phyloP scores from a whole-genome alignment of 371 early-diverging fungal species.

The Mucor piriformis region DNA sequence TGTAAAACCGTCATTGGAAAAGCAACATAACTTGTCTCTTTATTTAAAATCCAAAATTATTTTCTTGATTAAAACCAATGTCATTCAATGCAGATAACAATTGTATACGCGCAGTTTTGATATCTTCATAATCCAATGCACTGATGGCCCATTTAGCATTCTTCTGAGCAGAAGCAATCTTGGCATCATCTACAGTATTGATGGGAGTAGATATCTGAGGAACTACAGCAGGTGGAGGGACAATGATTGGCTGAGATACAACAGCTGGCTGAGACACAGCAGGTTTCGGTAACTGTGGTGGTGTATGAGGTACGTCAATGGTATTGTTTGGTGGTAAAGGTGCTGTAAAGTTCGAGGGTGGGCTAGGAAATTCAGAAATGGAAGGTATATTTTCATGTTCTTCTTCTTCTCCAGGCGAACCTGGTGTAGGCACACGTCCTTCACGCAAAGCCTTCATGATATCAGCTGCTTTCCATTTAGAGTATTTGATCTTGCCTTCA shows the following conservation, averaged over 20 bases:
- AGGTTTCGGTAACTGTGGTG: constrained; percentile 45
- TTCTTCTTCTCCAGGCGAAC: constrained; percentile 55
- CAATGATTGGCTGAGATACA: constrained; percentile 4
- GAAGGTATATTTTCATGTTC: constrained; percentile 24
- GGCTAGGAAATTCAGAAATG: constrained; percentile 54
- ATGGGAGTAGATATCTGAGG: constrained; percentile 23
- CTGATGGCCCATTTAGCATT: constrained; percentile 91
- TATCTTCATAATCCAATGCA: constrained; percentile 93
- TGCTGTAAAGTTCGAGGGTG: constrained; percentile 54
- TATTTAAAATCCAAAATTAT: constrained; percentile 44
- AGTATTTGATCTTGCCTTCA: constrained; percentile 89
- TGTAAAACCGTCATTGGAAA: constrained; percentile 68
- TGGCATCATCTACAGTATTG: constrained; percentile 6
- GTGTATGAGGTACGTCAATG: constrained; percentile 26
- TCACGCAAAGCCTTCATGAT: constrained; percentile 92
- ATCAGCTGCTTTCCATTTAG: constrained; percentile 94
- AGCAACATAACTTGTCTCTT: constrained; percentile 32
- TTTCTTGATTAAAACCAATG: constrained; percentile 44
- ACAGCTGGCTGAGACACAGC: constrained; percentile 3
- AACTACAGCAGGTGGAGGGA: constrained; percentile 2
- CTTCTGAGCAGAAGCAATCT: constrained; percentile 82
- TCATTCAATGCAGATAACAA: constrained; percentile 74
- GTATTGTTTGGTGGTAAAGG: constrained; percentile 26
- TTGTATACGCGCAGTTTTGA: constrained; percentile 82
- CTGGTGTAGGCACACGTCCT: constrained; percentile 75